Evolutionary conservation across 2,329 filamentous ascomycete genomes (phyloP).

Genomic region (Waltergamsia citrina): DNA sequence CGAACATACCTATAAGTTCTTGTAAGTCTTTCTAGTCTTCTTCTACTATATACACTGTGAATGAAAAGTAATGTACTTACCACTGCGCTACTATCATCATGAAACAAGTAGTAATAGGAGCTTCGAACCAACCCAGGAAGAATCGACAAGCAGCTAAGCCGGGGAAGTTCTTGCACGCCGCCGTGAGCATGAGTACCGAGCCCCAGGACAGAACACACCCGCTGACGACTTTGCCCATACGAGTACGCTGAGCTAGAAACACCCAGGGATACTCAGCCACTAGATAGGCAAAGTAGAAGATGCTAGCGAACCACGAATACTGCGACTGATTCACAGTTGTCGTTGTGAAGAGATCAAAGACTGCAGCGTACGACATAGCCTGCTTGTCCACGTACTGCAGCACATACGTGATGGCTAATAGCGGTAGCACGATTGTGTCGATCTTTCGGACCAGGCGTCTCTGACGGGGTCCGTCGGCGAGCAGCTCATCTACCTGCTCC

Average conservation of each 20-base stretch:
- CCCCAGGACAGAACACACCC: slow-evolving; percentile 23
- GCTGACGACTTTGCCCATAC: slow-evolving; percentile 22
- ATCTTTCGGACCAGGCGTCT: slow-evolving; percentile 30
- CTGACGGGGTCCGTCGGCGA: slow-evolving; percentile 26
- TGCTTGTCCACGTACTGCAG: slow-evolving; percentile 49
- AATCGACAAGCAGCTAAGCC: slow-evolving; percentile 32
- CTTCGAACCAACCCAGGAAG: slow-evolving; percentile 37
- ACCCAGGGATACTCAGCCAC: slow-evolving; percentile 28
- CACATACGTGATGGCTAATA: slow-evolving; percentile 37
- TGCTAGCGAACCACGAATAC: slow-evolving; percentile 45
- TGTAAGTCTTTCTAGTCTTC: background rate
- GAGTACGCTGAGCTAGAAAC: slow-evolving; percentile 22
- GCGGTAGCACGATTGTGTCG: slow-evolving; percentile 38
- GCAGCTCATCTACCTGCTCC: slow-evolving; percentile 29
- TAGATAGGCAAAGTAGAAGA: slow-evolving; percentile 44
- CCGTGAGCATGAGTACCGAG: slow-evolving; percentile 29
- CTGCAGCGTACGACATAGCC: slow-evolving; percentile 41
- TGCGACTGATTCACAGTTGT: slow-evolving; percentile 34
- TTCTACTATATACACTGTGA: background rate
- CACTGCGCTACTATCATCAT: slow-evolving; percentile 41
- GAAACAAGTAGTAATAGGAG: slow-evolving; percentile 35
- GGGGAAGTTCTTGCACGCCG: slow-evolving; percentile 27
- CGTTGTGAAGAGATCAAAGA: slow-evolving; percentile 42
- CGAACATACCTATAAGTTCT: too few relatives aligned
- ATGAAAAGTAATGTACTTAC: slow-evolving; percentile 8